phyloP scores from a whole-genome alignment of 179 eudicot species.

The Amaranthus tricolor region DNA sequence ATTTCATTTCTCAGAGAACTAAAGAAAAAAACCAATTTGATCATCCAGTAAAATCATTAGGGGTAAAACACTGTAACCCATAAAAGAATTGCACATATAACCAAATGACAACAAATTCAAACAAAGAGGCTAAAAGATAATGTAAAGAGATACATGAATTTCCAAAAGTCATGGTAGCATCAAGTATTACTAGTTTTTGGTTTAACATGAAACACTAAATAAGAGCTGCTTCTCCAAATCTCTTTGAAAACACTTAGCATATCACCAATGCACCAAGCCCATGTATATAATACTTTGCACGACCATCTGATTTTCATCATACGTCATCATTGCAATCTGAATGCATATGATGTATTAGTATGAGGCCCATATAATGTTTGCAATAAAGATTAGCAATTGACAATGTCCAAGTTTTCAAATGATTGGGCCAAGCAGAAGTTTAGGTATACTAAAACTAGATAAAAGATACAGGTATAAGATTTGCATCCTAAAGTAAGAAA shows the following conservation, averaged over 20 bases:
- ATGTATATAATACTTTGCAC: slow-evolving; percentile 45
- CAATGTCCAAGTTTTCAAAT: slow-evolving; percentile 1
- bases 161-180: slow-evolving; percentile 9
- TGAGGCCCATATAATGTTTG: slow-evolving; percentile 26
- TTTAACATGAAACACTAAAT: slow-evolving; percentile 15
- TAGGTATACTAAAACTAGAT: not conserved
- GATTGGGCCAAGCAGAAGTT: slow-evolving; percentile 4
- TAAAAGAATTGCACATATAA: not conserved
- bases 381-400: slow-evolving; percentile 19
- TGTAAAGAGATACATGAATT: slow-evolving; percentile 10
- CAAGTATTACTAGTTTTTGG: slow-evolving; percentile 14
- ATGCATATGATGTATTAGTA: slow-evolving; percentile 57
- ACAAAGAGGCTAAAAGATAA: not conserved
- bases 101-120: not conserved
- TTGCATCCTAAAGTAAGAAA: not conserved
- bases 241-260: slow-evolving; percentile 38
- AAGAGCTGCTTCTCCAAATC: slow-evolving; percentile 29
- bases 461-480: not conserved
- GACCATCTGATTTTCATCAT: slow-evolving; percentile 58
- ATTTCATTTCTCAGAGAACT: not conserved
- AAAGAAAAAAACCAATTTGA: not conserved
- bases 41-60: not conserved
- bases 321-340: slow-evolving; percentile 78
- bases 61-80: not conserved
- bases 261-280: slow-evolving; percentile 42